Conservation (phyloP, 2,329 filamentous ascomycete genomes). For the Neonectria sp. region DNA sequence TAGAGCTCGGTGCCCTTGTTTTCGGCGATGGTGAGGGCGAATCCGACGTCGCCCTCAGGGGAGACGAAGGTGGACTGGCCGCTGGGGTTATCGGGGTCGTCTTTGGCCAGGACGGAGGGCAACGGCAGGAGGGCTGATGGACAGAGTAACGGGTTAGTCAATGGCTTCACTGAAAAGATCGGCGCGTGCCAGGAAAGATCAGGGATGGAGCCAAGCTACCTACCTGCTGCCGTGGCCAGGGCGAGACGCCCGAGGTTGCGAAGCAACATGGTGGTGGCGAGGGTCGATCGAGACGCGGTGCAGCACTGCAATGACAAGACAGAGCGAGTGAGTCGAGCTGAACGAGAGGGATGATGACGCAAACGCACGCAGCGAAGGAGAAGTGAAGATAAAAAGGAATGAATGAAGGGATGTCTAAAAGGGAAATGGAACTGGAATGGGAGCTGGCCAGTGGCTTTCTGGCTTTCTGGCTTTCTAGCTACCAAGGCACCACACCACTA, state of each 20-base stretch:
- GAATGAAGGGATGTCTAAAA: constrained; percentile 18
- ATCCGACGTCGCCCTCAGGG: constrained; percentile 60
- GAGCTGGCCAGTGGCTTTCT: neutral
- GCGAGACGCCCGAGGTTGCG: constrained; percentile 48
- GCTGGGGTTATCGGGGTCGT: constrained; percentile 42
- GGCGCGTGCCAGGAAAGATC: too few relatives aligned
- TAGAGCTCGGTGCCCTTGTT: constrained; percentile 64
- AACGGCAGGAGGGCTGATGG: constrained; percentile 45
- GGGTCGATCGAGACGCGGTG: constrained; percentile 17
- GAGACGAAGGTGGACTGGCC: constrained; percentile 62
- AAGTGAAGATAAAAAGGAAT: neutral
- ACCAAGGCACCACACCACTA: constrained; percentile 43
- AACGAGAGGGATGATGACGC: constrained; percentile 11
- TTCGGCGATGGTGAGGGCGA: constrained; percentile 66
- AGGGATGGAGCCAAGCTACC: constrained; percentile 8
- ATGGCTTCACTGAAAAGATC: neutral
- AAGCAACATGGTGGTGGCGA: constrained; percentile 47
- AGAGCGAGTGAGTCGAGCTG: constrained; percentile 23
- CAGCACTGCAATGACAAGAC: constrained; percentile 17
- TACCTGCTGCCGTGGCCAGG: constrained; percentile 49
- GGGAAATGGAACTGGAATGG: constrained; percentile 5
- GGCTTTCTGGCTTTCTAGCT: constrained; percentile 12
- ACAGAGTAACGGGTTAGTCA: constrained; percentile 8
- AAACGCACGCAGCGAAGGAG: neutral
- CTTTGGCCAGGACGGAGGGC: constrained; percentile 43